These are phyloP conservation scores for Penicillium sp. DNA, from an alignment of 2,329 filamentous ascomycete genomes.

Conservation along the genomic window DNA sequence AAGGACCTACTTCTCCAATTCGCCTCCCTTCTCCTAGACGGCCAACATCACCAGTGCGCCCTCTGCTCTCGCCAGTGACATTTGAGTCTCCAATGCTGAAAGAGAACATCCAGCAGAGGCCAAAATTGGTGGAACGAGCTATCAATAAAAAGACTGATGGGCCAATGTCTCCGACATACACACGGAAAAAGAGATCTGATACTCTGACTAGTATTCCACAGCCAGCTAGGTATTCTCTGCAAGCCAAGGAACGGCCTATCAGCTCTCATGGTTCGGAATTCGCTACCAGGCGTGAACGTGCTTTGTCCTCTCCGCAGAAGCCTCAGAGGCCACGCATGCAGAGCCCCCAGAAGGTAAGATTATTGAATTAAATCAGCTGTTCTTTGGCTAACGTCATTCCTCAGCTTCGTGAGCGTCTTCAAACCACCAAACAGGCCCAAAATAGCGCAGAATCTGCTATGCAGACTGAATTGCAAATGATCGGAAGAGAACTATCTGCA, in stretches of 20 bases:
- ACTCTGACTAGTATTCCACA: conserved; percentile 49
- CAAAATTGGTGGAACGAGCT: conserved; percentile 28
- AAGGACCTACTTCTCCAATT: conserved; percentile 9
- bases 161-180: conserved; percentile 33
- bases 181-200: conserved; percentile 42
- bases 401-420: conserved; percentile 70
- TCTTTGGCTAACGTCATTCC: conserved; percentile 2
- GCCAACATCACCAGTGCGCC: conserved; percentile 30
- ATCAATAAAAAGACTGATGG: conserved; percentile 30
- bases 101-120: conserved; percentile 37
- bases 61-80: conserved; percentile 28
- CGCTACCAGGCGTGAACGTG: conserved; percentile 24
- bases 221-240: conserved; percentile 26
- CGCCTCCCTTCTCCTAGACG: conserved; percentile 23
- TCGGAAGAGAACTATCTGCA: conserved; percentile 71
- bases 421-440: conserved; percentile 73
- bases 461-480: conserved; percentile 71
- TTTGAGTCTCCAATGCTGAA: conserved; percentile 35
- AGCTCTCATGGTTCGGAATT: conserved; percentile 28
- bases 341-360: conserved; percentile 55
- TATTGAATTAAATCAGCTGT: background rate
- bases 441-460: conserved; percentile 66
- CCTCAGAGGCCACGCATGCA: conserved; percentile 67
- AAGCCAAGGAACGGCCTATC: conserved; percentile 31
- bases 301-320: conserved; percentile 65